Evolutionary conservation across 1,139 yeast species (phyloP).

Genomic region (Yamadazyma epiphylla): DNA sequence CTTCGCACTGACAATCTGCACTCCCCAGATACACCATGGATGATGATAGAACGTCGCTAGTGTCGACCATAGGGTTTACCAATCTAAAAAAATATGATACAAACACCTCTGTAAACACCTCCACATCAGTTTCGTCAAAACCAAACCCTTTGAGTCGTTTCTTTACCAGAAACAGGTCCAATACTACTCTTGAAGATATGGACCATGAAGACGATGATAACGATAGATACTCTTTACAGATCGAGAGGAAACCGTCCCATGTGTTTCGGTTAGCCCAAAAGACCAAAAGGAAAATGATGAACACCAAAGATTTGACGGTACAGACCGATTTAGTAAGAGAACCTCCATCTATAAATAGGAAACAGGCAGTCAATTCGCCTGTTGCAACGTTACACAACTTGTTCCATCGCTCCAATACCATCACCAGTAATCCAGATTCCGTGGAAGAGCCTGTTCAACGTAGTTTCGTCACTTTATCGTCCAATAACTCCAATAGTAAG

Average conservation of each 20-base stretch:
- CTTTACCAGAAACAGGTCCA: slow-evolving; percentile 33
- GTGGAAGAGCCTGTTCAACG: slow-evolving; percentile 16
- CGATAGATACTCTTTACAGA: slow-evolving; percentile 1
- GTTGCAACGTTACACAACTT: slow-evolving; percentile 33
- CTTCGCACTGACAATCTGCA: no score
- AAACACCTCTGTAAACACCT: slow-evolving; percentile 26
- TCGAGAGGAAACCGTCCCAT: slow-evolving; percentile 10
- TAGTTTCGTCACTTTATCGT: slow-evolving; percentile 31
- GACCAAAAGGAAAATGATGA: slow-evolving; percentile 12
- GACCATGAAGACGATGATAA: slow-evolving; percentile 8
- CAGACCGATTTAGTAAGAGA: slow-evolving; percentile 19
- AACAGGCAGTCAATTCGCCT: slow-evolving; percentile 30
- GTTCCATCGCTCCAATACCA: slow-evolving; percentile 27
- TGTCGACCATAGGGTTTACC: slow-evolving; percentile 40
- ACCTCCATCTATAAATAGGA: slow-evolving; percentile 14
- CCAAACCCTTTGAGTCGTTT: slow-evolving; percentile 24
- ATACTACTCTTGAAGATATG: slow-evolving; percentile 14
- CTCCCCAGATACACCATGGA: background rate
- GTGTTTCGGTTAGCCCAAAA: slow-evolving; percentile 11
- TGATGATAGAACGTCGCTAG: slow-evolving; percentile 16
- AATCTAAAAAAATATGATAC: slow-evolving; percentile 34
- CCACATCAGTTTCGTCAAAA: slow-evolving; percentile 11
- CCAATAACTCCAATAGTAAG: slow-evolving; percentile 39
- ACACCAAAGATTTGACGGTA: slow-evolving; percentile 14
- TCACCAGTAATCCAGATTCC: slow-evolving; percentile 11